These are phyloP conservation scores for Hibiscus tridactylites DNA, from an alignment of 345 rosid species.

Conservation along the genomic window DNA sequence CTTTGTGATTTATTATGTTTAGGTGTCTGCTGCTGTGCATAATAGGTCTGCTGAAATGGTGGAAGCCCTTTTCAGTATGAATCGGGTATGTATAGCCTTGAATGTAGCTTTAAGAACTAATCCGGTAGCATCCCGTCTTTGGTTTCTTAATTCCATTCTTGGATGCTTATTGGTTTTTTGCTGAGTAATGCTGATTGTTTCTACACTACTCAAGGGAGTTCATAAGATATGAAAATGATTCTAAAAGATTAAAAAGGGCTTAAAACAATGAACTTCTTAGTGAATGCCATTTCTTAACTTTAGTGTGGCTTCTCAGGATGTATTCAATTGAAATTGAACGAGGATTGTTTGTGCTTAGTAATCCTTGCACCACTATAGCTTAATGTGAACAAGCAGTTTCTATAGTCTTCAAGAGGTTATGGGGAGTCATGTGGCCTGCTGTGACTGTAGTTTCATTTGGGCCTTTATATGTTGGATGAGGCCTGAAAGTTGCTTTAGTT, in stretches of 20 bases:
- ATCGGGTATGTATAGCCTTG: slow-evolving; percentile 41
- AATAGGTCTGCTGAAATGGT: slow-evolving; percentile 79
- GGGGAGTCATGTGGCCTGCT: neutral
- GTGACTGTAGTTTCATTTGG: neutral
- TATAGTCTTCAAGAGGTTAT: neutral
- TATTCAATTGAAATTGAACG: neutral
- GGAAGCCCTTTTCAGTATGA: slow-evolving; percentile 84
- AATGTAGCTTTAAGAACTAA: neutral
- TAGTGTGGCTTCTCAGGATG: neutral
- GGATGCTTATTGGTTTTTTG: neutral
- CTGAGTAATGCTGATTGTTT: neutral
- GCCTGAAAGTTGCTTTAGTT: neutral
- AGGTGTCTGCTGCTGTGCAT: slow-evolving; percentile 67
- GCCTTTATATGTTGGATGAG: neutral
- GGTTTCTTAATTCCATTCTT: neutral
- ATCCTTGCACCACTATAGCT: neutral
- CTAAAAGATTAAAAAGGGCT: neutral
- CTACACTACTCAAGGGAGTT: neutral
- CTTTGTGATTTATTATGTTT: slow-evolving; percentile 8
- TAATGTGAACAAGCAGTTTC: neutral
- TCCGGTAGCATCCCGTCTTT: neutral
- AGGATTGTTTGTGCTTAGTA: neutral
- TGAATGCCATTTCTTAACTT: neutral
- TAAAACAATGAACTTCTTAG: neutral
- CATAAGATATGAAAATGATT: neutral